These are phyloP conservation scores for Trichoderma hamatum DNA, from an alignment of 2,329 filamentous ascomycete species.

Conservation along the genomic window DNA sequence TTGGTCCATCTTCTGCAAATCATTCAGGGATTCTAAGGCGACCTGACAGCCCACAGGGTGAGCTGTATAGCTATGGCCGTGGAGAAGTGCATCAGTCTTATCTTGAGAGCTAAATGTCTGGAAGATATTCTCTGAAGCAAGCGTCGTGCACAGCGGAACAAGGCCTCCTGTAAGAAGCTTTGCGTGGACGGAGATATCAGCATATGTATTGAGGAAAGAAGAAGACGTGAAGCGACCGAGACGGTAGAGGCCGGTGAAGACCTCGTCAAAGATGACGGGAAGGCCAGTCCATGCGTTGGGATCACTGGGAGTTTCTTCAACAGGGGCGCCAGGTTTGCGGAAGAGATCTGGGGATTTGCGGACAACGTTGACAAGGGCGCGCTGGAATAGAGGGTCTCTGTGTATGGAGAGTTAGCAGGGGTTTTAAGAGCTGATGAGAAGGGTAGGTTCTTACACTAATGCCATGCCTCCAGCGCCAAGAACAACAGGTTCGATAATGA, in stretches of 20 bases:
- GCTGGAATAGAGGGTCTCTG: conserved; percentile 81
- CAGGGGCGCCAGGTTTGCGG: conserved; percentile 32
- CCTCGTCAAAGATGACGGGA: conserved; percentile 81
- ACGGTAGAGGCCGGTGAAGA: conserved; percentile 84
- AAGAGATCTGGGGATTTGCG: conserved; percentile 63
- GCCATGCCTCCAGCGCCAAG: conserved; percentile 84
- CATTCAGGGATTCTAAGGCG: conserved; percentile 65
- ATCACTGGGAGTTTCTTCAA: conserved; percentile 27
- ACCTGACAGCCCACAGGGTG: conserved; percentile 81
- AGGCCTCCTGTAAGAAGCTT: conserved; percentile 83
- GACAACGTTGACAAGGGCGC: conserved; percentile 67
- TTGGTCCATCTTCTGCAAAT: conserved; percentile 62
- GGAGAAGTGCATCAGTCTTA: conserved; percentile 77
- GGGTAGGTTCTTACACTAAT: conserved; percentile 61
- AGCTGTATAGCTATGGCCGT: conserved; percentile 86
- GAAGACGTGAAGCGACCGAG: conserved; percentile 73
- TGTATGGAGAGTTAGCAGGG: conserved; percentile 25
- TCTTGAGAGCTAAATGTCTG: conserved; percentile 69
- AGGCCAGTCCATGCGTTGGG: conserved; percentile 67
- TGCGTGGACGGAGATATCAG: conserved; percentile 80
- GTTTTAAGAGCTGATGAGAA: not conserved
- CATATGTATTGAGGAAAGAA: conserved; percentile 67
- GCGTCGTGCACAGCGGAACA: conserved; percentile 74
- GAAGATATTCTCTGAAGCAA: conserved; percentile 75
- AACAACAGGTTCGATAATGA: conserved; percentile 80